Evolutionary conservation across 2,329 filamentous ascomycete genomes (phyloP).

Genomic region (Xylaria sp.): DNA sequence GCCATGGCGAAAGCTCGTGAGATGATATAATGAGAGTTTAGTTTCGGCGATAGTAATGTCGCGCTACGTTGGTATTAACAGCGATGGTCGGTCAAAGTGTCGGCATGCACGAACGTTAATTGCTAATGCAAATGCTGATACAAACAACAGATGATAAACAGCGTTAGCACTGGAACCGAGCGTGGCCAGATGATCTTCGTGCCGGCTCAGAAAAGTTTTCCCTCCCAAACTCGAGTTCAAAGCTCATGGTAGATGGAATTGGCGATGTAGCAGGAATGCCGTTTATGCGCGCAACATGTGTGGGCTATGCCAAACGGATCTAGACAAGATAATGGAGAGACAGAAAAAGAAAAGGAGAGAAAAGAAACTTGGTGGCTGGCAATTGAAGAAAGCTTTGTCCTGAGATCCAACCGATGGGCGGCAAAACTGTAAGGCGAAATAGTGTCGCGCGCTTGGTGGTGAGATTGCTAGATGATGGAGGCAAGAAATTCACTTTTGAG

Average conservation of each 20-base stretch:
- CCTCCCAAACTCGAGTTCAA: background rate
- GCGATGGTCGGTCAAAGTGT: conserved; percentile 2
- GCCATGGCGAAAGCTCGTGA: conserved; percentile 49
- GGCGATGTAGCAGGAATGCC: background rate
- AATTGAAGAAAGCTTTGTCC: background rate
- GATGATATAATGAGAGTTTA: conserved; percentile 28
- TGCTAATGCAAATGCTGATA: background rate
- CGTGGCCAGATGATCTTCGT: conserved; percentile 20
- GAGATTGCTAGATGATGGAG: background rate
- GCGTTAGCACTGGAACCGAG: conserved; percentile 23
- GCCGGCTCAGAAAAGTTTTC: conserved; percentile 8
- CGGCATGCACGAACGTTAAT: background rate
- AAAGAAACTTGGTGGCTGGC: background rate
- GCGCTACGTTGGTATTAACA: background rate
- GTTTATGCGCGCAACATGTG: background rate
- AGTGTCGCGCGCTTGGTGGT: background rate
- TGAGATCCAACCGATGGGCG: background rate
- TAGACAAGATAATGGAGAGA: background rate
- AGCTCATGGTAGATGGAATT: conserved; percentile 18
- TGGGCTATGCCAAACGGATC: conserved; percentile 12
- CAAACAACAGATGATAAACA: conserved; percentile 8
- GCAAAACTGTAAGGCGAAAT: background rate
- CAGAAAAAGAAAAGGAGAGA: background rate
- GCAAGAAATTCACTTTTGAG: conserved; percentile 9
- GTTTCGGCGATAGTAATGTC: background rate